These are phyloP conservation scores for Fomitopsis pulvina DNA, from an alignment of 768 basidiomycete species.

Conservation along the genomic window DNA sequence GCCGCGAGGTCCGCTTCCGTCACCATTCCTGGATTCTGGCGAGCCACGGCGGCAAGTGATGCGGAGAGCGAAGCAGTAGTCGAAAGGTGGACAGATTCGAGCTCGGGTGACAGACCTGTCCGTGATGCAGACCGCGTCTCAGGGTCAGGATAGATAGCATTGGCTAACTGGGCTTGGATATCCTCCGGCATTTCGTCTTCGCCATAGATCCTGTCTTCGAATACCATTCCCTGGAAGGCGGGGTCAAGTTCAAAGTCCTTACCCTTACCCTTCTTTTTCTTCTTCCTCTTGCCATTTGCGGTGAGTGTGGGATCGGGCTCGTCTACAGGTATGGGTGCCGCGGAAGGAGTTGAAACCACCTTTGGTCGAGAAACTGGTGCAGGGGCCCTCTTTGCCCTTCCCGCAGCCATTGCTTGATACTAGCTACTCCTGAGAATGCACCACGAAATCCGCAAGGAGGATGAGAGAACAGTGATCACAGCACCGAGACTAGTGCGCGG, in stretches of 20 bases:
- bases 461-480: not conserved
- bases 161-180: not conserved
- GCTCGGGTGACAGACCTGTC: constrained; percentile 36
- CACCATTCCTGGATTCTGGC: constrained; percentile 23
- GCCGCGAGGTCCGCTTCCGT: constrained; percentile 55
- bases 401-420: not conserved
- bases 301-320: not conserved
- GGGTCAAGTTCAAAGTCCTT: constrained; percentile 17
- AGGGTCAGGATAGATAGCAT: not conserved
- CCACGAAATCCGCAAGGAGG: not conserved
- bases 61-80: constrained; percentile 39
- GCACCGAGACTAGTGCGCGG: no score
- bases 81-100: constrained; percentile 42
- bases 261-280: constrained; percentile 41
- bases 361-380: not conserved
- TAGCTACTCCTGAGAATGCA: not conserved
- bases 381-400: not conserved
- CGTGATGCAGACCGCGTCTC: constrained; percentile 9
- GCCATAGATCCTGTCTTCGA: constrained; percentile 19
- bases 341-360: not conserved
- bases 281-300: constrained; percentile 30
- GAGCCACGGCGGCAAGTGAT: constrained; percentile 26
- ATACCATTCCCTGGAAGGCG: not conserved
- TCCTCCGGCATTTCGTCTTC: constrained; percentile 22
- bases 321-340: not conserved